Base-by-base conservation (phyloP, 768 basidiomycete genomes). In the Boletus edulis region DNA sequence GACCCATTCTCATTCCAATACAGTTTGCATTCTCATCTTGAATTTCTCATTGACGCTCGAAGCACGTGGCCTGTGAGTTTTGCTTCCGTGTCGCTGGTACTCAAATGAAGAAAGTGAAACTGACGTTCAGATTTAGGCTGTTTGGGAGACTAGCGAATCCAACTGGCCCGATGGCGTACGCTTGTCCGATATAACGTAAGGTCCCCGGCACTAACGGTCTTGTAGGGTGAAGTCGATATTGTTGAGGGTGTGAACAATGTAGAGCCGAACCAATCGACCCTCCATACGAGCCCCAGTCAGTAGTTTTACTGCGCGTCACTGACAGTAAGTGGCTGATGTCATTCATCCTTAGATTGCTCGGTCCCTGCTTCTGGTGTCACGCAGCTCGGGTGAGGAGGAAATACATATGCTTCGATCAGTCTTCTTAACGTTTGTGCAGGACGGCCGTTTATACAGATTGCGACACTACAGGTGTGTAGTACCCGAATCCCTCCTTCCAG, bases 231-330 rank as follows among this genome's bases (percentile, higher is more conserved):
- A 37, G 45, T 72, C 6, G 68, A 72, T 43, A 70, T 72, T 9
- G 59, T 70, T 8, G 69, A 70, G 46, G 69, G 73, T 41, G 83
- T 85, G 14, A 86, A 86, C 60, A 72, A 83, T 60, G 71, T 78
- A 51, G 68, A 69, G 14, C 76, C 80, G 3, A 81, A 85, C 61
- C 72, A 75, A 54, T 73, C 75, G 3, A 80, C 83, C 0, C 71
- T 87, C 38, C 86, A 87, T 65, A 86, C 85, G 5, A 72, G 71
- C 51, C 59, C 80, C 12, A 72, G 82, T 78, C 54, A 45, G 73
- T 49, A 31, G 5, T 17, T 24, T 24, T 45, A 10, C 37, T 20
- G 14, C 24, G 18, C 17, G 7, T 13, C 9, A 27, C 18, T 12
- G 15, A 38, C 5, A 12, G 22, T 3, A 4, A 9, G 22, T 37